Evolutionary conservation across 108 stramenopile genomes (phyloP).

Genomic region (Seminavis robusta): DNA sequence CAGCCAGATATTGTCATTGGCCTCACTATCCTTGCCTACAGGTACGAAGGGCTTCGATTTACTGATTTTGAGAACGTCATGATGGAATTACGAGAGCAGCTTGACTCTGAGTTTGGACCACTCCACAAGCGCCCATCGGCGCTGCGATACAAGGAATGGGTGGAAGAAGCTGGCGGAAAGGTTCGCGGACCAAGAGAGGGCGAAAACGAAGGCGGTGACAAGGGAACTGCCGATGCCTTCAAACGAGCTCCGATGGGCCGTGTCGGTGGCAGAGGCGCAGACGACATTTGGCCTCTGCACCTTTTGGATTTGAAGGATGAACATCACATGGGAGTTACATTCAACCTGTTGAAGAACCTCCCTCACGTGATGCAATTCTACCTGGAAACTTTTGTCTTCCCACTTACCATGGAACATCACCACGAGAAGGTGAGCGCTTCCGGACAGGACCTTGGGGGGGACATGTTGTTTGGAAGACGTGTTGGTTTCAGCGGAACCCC

Average conservation of each 20-base stretch:
- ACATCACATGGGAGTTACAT: constrained; percentile 91
- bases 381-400: constrained; percentile 93
- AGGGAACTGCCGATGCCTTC: constrained; percentile 42
- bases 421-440: constrained; percentile 96
- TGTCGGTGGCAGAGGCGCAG: constrained; percentile 58
- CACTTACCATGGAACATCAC: constrained; percentile 92
- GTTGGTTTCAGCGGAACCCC: constrained; percentile 99
- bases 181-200: constrained; percentile 88
- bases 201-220: constrained; percentile 32
- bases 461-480: constrained; percentile 92
- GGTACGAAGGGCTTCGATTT: constrained; percentile 95
- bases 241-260: constrained; percentile 37
- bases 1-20: constrained; percentile 99
- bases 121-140: constrained; percentile 93
- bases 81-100: constrained; percentile 83
- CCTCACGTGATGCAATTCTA: constrained; percentile 90
- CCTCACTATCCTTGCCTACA: constrained; percentile 92
- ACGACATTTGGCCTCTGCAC: constrained; percentile 98
- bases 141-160: constrained; percentile 88
- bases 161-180: constrained; percentile 92
- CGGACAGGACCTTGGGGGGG: constrained; percentile 97
- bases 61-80: constrained; percentile 87
- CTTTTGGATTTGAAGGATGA: constrained; percentile 94
- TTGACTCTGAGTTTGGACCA: constrained; percentile 95
- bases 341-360: constrained; percentile 75